phyloP scores from a whole-genome alignment of 2,329 filamentous ascomycete species.

The Cercospora sp. region DNA sequence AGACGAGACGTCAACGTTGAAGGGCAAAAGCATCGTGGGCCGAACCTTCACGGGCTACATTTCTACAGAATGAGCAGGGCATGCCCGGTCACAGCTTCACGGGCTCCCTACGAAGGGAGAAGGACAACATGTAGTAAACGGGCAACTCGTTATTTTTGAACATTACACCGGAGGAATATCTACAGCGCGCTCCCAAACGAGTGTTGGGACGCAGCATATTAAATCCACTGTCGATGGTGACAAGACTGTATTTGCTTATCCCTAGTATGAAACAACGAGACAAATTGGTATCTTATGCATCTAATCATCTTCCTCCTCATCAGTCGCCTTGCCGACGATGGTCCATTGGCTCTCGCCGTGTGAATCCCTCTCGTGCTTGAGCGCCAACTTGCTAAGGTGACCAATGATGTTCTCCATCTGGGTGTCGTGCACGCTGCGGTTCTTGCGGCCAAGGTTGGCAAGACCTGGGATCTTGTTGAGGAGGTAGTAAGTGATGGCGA shows the following conservation, averaged over 20 bases:
- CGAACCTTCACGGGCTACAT: not conserved
- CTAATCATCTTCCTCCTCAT: conserved; percentile 53
- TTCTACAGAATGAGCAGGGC: not conserved
- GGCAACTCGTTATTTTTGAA: conserved; percentile 2
- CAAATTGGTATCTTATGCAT: conserved; percentile 32
- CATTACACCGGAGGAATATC: conserved; percentile 17
- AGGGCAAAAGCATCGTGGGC: not conserved
- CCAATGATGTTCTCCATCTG: conserved; percentile 66
- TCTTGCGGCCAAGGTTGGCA: conserved; percentile 63
- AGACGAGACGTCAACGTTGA: not conserved
- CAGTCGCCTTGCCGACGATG: conserved; percentile 46
- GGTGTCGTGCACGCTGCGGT: conserved; percentile 62
- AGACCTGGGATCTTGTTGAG: conserved; percentile 61
- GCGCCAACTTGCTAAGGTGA: conserved; percentile 63
- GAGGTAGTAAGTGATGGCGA: conserved; percentile 64
- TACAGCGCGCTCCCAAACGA: conserved; percentile 23
- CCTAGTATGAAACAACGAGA: conserved; percentile 24
- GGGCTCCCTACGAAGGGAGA: not conserved
- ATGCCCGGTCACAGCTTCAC: not conserved
- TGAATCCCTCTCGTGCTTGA: conserved; percentile 59
- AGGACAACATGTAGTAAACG: not conserved
- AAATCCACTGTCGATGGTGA: conserved; percentile 28
- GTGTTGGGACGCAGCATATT: conserved; percentile 20
- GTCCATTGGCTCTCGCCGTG: conserved; percentile 47
- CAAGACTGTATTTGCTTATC: conserved; percentile 26